Conservation (phyloP, 495 filamentous ascomycete species). For the Neurospora sp. region DNA sequence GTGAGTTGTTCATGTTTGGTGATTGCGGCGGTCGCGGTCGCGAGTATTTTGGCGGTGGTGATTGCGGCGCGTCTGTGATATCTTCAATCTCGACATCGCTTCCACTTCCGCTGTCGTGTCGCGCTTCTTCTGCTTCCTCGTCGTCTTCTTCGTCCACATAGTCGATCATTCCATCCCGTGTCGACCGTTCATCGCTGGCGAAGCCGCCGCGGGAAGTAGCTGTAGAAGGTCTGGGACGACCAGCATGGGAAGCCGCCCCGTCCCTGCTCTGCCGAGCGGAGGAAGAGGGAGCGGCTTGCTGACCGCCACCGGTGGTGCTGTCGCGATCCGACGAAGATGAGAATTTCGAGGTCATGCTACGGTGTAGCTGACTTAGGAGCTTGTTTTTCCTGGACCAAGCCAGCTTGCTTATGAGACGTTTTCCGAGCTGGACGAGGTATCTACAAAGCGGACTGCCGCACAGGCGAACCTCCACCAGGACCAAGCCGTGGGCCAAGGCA, state of each 20-base stretch:
- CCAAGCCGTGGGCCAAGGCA: not conserved
- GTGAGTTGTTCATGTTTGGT: not conserved
- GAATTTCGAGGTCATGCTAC: not conserved
- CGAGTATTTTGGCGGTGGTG: not conserved
- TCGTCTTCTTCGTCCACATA: not conserved
- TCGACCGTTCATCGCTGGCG: not conserved
- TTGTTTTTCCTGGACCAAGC: not conserved
- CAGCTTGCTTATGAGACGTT: not conserved
- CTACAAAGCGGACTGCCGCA: conserved; percentile 7
- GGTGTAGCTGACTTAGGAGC: not conserved
- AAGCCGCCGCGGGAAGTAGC: not conserved
- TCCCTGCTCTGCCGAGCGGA: not conserved
- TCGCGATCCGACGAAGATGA: not conserved
- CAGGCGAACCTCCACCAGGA: not conserved
- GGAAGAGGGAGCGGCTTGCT: not conserved
- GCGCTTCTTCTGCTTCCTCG: not conserved
- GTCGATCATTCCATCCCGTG: not conserved
- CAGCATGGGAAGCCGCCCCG: not conserved
- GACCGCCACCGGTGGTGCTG: not conserved
- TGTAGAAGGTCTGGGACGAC: not conserved
- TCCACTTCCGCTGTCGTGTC: not conserved
- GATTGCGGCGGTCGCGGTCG: not conserved
- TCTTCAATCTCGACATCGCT: not conserved
- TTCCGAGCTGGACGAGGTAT: conserved; percentile 5
- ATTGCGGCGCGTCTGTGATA: not conserved